These are phyloP conservation scores for Solanum sparsipilum DNA, from an alignment of 257 asterid genomes.

Conservation along the genomic window DNA sequence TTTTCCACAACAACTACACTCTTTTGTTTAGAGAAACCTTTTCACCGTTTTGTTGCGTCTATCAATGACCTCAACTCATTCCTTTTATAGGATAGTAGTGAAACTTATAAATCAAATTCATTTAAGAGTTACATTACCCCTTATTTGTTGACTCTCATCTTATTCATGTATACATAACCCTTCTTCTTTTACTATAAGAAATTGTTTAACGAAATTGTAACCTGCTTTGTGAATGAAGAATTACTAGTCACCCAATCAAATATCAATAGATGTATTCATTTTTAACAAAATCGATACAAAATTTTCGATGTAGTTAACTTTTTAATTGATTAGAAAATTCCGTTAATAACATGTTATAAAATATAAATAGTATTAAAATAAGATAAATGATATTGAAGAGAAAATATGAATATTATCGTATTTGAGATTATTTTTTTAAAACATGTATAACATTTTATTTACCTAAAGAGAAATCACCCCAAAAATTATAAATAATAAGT, in stretches of 20 bases:
- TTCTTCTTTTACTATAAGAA: too few species aligned
- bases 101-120: not conserved
- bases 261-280: too few species aligned
- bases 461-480: not conserved
- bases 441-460: not conserved
- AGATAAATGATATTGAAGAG: too few species aligned
- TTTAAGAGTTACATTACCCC: not conserved
- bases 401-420: too few species aligned
- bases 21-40: not conserved
- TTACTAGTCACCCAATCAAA: not conserved
- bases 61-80: not conserved
- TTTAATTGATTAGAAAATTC: too few species aligned
- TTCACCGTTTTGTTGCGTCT: not conserved
- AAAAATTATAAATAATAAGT: too few species aligned
- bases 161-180: not conserved
- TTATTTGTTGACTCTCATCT: not conserved
- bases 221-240: not conserved
- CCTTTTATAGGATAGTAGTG: too few species aligned
- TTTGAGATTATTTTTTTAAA: too few species aligned
- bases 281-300: not conserved
- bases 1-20: not conserved
- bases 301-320: fast-evolving
- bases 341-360: too few species aligned
- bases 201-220: too few species aligned
- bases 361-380: too few species aligned